Evolutionary conservation across 2,329 filamentous ascomycete genomes (phyloP), one percentile per base, ranked within the genome.

Genomic region (Hortaea werneckii): DNA sequence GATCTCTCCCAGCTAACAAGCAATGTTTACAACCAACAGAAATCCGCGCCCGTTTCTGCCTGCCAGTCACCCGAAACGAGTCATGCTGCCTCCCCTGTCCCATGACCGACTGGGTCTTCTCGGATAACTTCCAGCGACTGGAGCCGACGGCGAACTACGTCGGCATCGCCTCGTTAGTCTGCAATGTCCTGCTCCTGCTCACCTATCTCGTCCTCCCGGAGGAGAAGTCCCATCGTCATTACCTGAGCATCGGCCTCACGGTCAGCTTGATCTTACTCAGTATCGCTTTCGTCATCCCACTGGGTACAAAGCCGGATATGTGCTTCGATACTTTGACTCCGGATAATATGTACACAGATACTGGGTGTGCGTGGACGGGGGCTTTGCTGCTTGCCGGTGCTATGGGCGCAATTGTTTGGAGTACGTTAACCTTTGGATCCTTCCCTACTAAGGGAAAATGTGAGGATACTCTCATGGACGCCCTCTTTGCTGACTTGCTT

Each of bases 311-410:
- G 49, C 87, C 88, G 1, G 69, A 85, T 0, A 79, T 94, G 68
- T 96, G 90, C 64, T 84, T 79, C 60, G 85, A 96, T 62, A 72
- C 75, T 40, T 95, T 96, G 58, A 96, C 90, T 0, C 90, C 90
- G 0, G 80, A 95, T 59, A 85, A 88, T 60, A 95, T 95, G 88
- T 74, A 80, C 51, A 44, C 46, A n/a, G 49, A 51, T 46, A 10
- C 42, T 8, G 42, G 43, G 12, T 51, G 90, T 62, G 89, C 87
- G 5, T 82, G 87, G 46, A 94, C 88, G 0, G 90, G 89, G 6
- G 76, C 85, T 1, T 80, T 94, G 51, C 68, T 95, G 40, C 76
- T 95, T 40, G 77, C 87, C 29, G 89, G 92, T 43, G 88, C 89
- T 40, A 87, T 89, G 78, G 77, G 80, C 30, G 84, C 82, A 39